Evolutionary conservation across 345 rosid genomes (phyloP), one percentile per base, ranked within the genome.

Genomic region (Diplotaxis tenuifolia): DNA sequence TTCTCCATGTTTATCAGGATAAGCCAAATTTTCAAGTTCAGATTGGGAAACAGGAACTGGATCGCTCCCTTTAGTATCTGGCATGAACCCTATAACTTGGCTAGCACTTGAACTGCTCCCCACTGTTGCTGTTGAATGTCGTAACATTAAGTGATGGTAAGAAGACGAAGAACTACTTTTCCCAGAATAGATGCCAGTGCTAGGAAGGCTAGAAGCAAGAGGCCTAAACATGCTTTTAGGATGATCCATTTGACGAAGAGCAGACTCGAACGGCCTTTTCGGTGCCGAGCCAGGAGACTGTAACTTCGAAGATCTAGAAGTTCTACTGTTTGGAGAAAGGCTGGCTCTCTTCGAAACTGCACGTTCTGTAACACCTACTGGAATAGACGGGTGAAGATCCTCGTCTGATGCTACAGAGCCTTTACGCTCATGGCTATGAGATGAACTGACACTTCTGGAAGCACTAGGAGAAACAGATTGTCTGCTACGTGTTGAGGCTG

Each of bases 221-320:
- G 99, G 99, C 80, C 99, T 88, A 81, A 95, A 95, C 99, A 95
- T 95, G 79, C 87, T 88, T 83, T 86, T 95, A 76, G 88, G 88
- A 60, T 84, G 86, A 78, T 95, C 98, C 99, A 81, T 81, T 84
- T 86, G 99, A 63, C 88, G 96, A 74, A 86, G 80, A 68, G 85
- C 88, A 60, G 91, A 80, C 76, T 92, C 97, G 47, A 83, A 84
- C 59, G 88, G 85, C 77, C 85, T 88, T 81, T 89, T 95, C 12
- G 99, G 96, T 75, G 96, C 97, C 52, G 96, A 87, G 75, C 86
- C 82, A 32, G 97, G 85, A 16, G 96, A 86, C 38, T 71, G 45
- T 67, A 83, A 66, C 84, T 86, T 92, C 19, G 90, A 84, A 68
- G 88, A 75, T 50, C 83, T 82, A 38, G 85, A 79, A 78, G 86